Evolutionary conservation across 1,284 basidiomycete genomes (phyloP).

Genomic region (Ceratorhiza oryzae-sativae): DNA sequence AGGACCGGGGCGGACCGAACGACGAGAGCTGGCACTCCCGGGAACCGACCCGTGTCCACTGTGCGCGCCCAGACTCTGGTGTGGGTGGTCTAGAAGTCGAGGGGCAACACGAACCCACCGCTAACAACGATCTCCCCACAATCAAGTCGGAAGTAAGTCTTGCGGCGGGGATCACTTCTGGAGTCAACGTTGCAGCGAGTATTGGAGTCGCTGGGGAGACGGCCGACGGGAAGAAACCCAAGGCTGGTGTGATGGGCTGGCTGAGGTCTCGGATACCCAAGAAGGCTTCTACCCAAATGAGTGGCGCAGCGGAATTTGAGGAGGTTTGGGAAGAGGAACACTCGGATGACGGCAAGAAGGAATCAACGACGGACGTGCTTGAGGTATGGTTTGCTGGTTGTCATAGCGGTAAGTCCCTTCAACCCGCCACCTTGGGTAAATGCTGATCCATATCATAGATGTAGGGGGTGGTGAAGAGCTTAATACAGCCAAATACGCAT

Average conservation of each 20-base stretch:
- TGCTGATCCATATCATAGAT: slow-evolving; percentile 29
- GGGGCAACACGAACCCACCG: not conserved
- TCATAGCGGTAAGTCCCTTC: slow-evolving; percentile 27
- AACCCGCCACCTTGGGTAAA: not conserved
- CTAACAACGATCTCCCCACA: not conserved
- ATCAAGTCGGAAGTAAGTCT: slow-evolving; percentile 16
- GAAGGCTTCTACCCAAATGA: slow-evolving; percentile 26
- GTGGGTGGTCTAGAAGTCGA: slow-evolving; percentile 9
- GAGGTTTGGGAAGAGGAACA: slow-evolving; percentile 13
- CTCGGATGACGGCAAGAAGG: not conserved
- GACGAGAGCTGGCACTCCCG: slow-evolving; percentile 27
- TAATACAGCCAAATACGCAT: slow-evolving; percentile 34
- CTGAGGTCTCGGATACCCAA: not conserved
- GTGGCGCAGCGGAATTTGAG: slow-evolving; percentile 20
- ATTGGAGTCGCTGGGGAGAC: slow-evolving; percentile 21
- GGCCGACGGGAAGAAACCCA: not conserved
- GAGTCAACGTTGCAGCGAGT: slow-evolving; percentile 22
- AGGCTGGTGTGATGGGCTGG: slow-evolving; percentile 23
- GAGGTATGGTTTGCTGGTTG: slow-evolving; percentile 44
- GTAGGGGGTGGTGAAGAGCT: slow-evolving; percentile 42
- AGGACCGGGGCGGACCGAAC: not conserved
- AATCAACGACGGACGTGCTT: slow-evolving; percentile 40
- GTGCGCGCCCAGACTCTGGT: slow-evolving; percentile 29
- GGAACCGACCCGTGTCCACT: slow-evolving; percentile 19
- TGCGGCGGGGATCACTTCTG: slow-evolving; percentile 6